phyloP scores from a whole-genome alignment of 2,329 filamentous ascomycete species.

The Cyanodermella asteris region DNA sequence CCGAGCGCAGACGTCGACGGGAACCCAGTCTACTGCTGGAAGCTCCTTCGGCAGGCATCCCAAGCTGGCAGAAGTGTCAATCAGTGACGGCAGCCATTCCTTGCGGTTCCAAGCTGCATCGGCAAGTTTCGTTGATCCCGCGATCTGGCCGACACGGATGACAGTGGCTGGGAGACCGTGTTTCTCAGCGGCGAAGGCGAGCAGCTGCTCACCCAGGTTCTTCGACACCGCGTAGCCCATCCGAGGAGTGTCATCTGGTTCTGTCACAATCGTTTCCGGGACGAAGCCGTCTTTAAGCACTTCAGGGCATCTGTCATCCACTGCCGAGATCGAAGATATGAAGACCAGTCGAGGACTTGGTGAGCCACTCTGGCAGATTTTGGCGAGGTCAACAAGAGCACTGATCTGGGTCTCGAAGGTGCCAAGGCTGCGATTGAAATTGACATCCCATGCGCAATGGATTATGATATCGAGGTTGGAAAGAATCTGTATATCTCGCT shows the following conservation, averaged over 20 bases:
- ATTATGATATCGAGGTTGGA: too few species aligned
- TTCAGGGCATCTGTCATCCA: constrained; percentile 1
- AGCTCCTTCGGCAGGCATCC: constrained; percentile 25
- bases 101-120: constrained; percentile 32
- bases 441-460: constrained; percentile 8
- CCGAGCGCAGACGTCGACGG: constrained; percentile 16
- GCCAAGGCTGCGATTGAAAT: constrained; percentile 6
- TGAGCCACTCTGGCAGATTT: constrained; percentile 1
- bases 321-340: constrained; percentile 7
- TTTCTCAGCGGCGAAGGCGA: constrained; percentile 3
- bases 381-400: constrained; percentile 2
- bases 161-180: constrained; percentile 4
- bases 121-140: constrained; percentile 15
- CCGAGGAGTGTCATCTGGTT: constrained; percentile 3
- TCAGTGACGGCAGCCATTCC: constrained; percentile 33
- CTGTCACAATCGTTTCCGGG: constrained; percentile 5
- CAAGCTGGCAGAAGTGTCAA: constrained; percentile 27
- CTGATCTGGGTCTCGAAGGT: constrained; percentile 5
- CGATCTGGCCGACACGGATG: constrained; percentile 9
- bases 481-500: too few species aligned
- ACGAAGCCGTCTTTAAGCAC: constrained; percentile 2
- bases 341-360: constrained; percentile 4
- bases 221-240: constrained; percentile 10
- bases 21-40: constrained; percentile 28
- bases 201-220: constrained; percentile 7